Percentiles rank a stretch among this genome's conserved stretches.
phyloP scores from a whole-genome alignment of 176 grass and related monocot species.

The Oropetium thomaeum region DNA sequence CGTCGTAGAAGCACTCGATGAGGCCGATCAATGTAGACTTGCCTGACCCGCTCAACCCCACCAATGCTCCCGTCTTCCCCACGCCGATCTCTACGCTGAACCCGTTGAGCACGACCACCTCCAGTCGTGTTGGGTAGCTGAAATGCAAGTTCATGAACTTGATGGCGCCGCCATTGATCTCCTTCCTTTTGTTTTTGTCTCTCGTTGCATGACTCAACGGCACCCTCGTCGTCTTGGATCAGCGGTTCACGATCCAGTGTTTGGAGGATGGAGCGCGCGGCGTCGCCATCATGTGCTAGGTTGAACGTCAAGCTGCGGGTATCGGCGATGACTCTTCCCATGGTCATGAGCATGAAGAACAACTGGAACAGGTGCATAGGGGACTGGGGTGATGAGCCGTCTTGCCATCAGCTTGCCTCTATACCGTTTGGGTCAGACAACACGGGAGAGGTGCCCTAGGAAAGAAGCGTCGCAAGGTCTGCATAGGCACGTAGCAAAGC shows the following conservation, averaged over 20 bases:
- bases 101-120: slow-evolving; percentile 28
- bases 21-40: slow-evolving; percentile 57
- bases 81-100: slow-evolving; percentile 49
- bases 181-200: background rate
- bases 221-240: background rate
- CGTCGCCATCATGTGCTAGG: slow-evolving; percentile 53
- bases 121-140: slow-evolving; percentile 45
- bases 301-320: slow-evolving; percentile 59
- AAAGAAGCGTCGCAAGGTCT: no score
- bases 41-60: slow-evolving; percentile 53
- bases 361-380: slow-evolving; percentile 51
- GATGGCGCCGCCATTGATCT: slow-evolving; percentile 33
- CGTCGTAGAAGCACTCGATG: slow-evolving; percentile 58
- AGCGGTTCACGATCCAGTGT: slow-evolving; percentile 42
- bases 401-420: slow-evolving; percentile 39
- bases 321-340: slow-evolving; percentile 53
- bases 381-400: slow-evolving; percentile 22
- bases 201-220: no score
- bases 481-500: no score
- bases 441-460: no score
- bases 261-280: slow-evolving; percentile 46
- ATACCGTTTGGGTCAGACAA: no score
- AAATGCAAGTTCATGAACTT: slow-evolving; percentile 47
- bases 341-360: slow-evolving; percentile 69
- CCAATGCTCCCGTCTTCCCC: slow-evolving; percentile 49